phyloP scores from a whole-genome alignment of 805 yeast species.

The Alloascoidea africana region DNA sequence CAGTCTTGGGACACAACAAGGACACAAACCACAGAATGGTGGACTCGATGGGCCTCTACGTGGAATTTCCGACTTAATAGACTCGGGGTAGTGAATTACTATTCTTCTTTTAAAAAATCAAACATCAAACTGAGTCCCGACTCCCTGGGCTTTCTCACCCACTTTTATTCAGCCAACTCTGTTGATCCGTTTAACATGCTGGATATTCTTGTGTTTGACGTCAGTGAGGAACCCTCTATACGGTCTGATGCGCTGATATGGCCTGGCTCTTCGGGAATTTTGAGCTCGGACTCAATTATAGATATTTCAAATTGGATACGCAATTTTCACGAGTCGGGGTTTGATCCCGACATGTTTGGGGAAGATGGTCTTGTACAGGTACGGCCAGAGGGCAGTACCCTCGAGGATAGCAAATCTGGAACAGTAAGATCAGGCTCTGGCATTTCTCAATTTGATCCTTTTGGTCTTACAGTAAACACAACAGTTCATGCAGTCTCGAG shows the following conservation, averaged over 20 bases:
- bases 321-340: not conserved
- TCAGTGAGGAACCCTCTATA: not conserved
- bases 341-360: too few species aligned
- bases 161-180: not conserved
- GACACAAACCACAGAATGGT: not conserved
- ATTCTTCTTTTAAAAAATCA: not conserved
- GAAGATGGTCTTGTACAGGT: too few species aligned
- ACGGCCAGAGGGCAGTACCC: too few species aligned
- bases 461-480: too few species aligned
- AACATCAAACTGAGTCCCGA: not conserved
- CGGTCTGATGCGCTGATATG: not conserved
- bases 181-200: too few species aligned
- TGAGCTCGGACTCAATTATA: not conserved
- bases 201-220: not conserved
- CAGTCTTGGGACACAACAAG: not conserved
- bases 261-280: not conserved
- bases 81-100: not conserved
- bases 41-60: not conserved
- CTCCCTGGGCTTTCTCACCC: not conserved
- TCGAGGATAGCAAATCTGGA: too few species aligned
- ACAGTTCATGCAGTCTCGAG: too few species aligned
- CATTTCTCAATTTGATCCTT: too few species aligned
- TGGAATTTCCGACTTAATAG: not conserved
- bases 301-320: not conserved
- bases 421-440: too few species aligned